Evolutionary conservation across 257 asterid genomes (phyloP).

Genomic region (Fraxinus anomala): DNA sequence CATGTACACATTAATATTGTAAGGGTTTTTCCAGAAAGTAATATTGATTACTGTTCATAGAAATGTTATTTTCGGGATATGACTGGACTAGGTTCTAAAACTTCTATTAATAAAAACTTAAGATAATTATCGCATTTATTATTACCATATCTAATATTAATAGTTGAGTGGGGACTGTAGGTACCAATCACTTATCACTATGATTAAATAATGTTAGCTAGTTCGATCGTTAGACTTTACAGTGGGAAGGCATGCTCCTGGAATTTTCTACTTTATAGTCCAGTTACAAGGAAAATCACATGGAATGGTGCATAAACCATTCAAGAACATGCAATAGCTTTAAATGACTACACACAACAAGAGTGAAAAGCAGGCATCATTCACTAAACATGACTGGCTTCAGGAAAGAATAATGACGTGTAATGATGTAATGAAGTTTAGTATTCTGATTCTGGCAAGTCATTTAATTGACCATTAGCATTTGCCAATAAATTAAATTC

Average conservation of each 20-base stretch:
- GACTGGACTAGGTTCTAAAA: not conserved
- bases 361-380: not conserved
- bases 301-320: not conserved
- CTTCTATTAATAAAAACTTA: not conserved
- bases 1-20: no score
- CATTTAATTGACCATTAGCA: not conserved
- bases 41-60: not conserved
- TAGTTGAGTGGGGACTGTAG: not conserved
- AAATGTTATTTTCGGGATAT: not conserved
- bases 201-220: not conserved
- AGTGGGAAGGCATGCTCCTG: not conserved
- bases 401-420: not conserved
- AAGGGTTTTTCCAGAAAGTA: not conserved
- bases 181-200: not conserved
- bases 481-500: not conserved
- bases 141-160: no score
- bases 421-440: not conserved
- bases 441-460: conserved; percentile 1
- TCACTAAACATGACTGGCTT: not conserved
- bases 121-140: not conserved
- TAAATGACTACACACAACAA: not conserved
- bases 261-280: not conserved
- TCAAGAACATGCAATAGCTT: not conserved
- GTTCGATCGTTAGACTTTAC: not conserved
- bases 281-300: not conserved